Evolutionary conservation across 768 basidiomycete genomes (phyloP), one percentile per base, ranked within the genome.

Genomic region (Pleurotus giganteus): DNA sequence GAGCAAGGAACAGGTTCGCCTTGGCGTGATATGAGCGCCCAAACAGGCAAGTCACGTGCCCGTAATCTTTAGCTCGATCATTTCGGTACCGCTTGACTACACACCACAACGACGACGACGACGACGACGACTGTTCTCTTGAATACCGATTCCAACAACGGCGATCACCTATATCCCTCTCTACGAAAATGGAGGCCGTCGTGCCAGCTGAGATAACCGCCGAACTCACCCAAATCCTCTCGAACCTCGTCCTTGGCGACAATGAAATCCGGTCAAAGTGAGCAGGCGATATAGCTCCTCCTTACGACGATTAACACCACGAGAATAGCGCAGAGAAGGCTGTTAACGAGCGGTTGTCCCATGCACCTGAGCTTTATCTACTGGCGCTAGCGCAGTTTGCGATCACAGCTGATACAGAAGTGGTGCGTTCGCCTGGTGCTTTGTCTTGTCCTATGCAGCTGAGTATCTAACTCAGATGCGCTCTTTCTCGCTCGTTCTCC

Each of bases 201-300:
- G 78, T 80, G 3, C 80, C 86, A 0, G 78, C 84, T 54, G 86
- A 90, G 67, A 88, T 91, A 42, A 85, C 86, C 5, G 71, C 75
- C 11, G 88, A 91, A 63, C 79, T 91, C 60, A 90, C 87, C 0
- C 90, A 92, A 70, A 89, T 91, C 57, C 82, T 93, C 37, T 86
- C 88, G 9, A 92, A 93, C 69, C 82, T 92, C 17, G 87, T 92
- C 3, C 74, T 89, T 36, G 91, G 89, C 4, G 89, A 93, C 67
- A 93, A 93, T 69, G 82, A 85, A 53, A 89, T 93, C 47, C 83
- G 90, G 15, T 74, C 85, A 60, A 86, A 78, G 89, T 88, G 62
- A 50, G 72, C 66, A 4, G 26, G 53, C 56, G 19, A 54, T 7
- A 54, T 23, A 53, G 27, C 50, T 53, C 19, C 34, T 31, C 28